Conservation (phyloP, 805 yeast genomes). For the Starmerella scarabaei region DNA sequence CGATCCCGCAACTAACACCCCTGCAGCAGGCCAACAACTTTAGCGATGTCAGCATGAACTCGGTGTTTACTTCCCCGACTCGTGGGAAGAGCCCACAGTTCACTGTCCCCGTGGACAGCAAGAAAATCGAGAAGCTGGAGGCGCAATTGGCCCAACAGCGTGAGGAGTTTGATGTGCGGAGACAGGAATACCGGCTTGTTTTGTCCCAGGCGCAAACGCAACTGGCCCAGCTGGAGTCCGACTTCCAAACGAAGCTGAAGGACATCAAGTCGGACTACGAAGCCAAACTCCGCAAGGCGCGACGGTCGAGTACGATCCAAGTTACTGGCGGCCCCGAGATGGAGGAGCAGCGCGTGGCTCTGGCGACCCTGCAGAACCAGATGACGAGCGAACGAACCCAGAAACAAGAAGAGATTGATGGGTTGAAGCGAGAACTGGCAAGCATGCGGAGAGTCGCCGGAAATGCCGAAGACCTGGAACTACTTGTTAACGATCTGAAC, state of each 20-base stretch:
- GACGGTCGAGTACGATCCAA: constrained; percentile 15
- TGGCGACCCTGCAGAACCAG: constrained; percentile 29
- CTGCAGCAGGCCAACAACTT: background rate
- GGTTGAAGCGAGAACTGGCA: constrained; percentile 16
- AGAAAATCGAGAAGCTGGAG: constrained; percentile 22
- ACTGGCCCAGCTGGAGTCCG: constrained; percentile 18
- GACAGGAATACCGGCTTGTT: constrained; percentile 25
- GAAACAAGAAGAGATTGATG: constrained; percentile 15
- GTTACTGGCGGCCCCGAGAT: constrained; percentile 16
- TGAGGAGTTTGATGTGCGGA: constrained; percentile 23
- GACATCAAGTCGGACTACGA: constrained; percentile 18
- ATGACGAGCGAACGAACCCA: constrained; percentile 23
- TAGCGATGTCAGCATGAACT: background rate
- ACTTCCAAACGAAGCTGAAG: constrained; percentile 19
- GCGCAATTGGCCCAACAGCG: constrained; percentile 24
- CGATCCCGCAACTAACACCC: background rate
- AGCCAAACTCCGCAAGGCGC: constrained; percentile 17
- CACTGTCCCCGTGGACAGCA: background rate
- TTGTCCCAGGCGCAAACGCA: constrained; percentile 19
- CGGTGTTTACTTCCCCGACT: background rate
- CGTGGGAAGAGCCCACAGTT: background rate
- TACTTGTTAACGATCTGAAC: constrained; percentile 16
- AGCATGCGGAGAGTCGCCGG: constrained; percentile 16
- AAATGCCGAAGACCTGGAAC: constrained; percentile 14
- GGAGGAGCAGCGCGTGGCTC: constrained; percentile 24